phyloP scores from a whole-genome alignment of 1,284 basidiomycete species.

The Marasmius sp. region DNA sequence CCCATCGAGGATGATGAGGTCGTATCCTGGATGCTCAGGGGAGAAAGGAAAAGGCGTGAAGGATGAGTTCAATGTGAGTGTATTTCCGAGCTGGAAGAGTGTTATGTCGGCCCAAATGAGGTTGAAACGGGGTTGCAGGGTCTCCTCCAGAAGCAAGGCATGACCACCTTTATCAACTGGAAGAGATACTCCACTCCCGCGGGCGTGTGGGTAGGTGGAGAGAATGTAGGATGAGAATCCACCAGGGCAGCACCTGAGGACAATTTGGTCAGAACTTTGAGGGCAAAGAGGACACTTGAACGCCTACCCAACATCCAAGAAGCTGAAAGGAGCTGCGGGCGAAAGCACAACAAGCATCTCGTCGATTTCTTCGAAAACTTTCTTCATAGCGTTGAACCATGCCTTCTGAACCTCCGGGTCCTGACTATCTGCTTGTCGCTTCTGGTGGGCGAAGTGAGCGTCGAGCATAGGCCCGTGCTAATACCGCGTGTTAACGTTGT shows the following conservation, averaged over 20 bases:
- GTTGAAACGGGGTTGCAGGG: slow-evolving; percentile 11
- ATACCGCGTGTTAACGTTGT: background rate
- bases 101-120: slow-evolving; percentile 17
- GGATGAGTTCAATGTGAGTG: background rate
- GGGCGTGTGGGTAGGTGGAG: slow-evolving; percentile 9
- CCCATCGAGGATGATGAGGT: slow-evolving; percentile 33
- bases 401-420: slow-evolving; percentile 2
- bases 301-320: slow-evolving; percentile 20
- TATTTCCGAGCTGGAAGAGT: slow-evolving; percentile 11
- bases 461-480: background rate
- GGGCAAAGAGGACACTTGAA: background rate
- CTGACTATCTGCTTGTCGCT: slow-evolving; percentile 4
- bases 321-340: slow-evolving; percentile 7
- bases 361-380: slow-evolving; percentile 18
- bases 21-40: slow-evolving; percentile 14
- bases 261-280: background rate
- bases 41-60: slow-evolving; percentile 3
- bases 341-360: slow-evolving; percentile 12
- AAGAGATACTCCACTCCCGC: slow-evolving; percentile 18
- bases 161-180: slow-evolving; percentile 18
- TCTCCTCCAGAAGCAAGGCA: slow-evolving; percentile 13
- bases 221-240: slow-evolving; percentile 22
- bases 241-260: slow-evolving; percentile 19
- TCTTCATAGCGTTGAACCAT: slow-evolving; percentile 18
- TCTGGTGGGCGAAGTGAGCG: slow-evolving; percentile 2